Evolutionary conservation across 2,329 filamentous ascomycete genomes (phyloP).

Genomic region (Alternaria gansuensis): DNA sequence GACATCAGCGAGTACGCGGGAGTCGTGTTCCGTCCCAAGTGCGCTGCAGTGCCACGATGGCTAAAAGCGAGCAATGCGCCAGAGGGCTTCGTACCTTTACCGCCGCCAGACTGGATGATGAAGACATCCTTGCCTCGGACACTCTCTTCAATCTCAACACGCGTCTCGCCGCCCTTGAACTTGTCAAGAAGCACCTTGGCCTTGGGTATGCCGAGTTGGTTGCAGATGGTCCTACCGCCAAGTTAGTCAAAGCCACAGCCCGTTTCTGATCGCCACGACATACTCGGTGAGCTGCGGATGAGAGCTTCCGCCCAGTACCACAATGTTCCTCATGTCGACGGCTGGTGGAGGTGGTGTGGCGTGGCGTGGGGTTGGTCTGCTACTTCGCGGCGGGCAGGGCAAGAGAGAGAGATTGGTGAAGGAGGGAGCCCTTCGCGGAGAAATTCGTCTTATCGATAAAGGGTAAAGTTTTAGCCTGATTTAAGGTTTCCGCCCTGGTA

Average conservation of each 20-base stretch:
- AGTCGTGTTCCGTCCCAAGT: background rate
- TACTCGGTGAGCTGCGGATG: slow-evolving; percentile 84
- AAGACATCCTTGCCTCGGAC: slow-evolving; percentile 97
- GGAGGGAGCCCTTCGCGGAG: slow-evolving; percentile 17
- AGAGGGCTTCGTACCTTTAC: slow-evolving; percentile 59
- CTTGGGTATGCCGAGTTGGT: slow-evolving; percentile 83
- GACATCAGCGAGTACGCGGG: background rate
- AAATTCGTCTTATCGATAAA: slow-evolving; percentile 20
- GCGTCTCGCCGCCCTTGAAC: slow-evolving; percentile 93
- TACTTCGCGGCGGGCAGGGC: slow-evolving; percentile 22
- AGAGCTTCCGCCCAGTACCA: slow-evolving; percentile 91
- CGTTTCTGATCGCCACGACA: slow-evolving; percentile 13
- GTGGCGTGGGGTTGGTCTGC: background rate
- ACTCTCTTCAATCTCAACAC: slow-evolving; percentile 94
- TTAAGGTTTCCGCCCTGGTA: slow-evolving; percentile 26
- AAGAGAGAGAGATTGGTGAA: slow-evolving; percentile 7
- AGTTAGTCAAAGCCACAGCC: slow-evolving; percentile 17
- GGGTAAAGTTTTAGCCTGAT: slow-evolving; percentile 13
- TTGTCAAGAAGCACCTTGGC: slow-evolving; percentile 86
- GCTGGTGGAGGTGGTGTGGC: slow-evolving; percentile 4
- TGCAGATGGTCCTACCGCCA: slow-evolving; percentile 71
- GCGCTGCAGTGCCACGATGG: slow-evolving; percentile 11
- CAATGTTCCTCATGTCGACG: slow-evolving; percentile 90
- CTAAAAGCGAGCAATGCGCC: slow-evolving; percentile 3
- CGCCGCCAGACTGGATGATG: slow-evolving; percentile 93